phyloP scores from a whole-genome alignment of 1,139 yeast genomes.

The Kodamaea sp. region DNA sequence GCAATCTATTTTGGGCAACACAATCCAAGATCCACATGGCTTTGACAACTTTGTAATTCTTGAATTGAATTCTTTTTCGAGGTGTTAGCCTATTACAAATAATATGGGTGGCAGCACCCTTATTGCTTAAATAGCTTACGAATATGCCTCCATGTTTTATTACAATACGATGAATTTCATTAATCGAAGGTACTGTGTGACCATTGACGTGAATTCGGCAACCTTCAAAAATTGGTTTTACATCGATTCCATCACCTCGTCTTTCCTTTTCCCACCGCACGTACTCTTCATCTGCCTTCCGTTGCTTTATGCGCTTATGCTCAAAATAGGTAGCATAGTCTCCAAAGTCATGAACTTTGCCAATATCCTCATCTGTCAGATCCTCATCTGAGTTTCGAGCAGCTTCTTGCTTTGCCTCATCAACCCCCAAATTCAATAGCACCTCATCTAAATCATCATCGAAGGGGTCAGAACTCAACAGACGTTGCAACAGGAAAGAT shows the following conservation, averaged over 20 bases:
- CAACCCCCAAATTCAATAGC: slow-evolving; percentile 11
- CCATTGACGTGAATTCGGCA: slow-evolving; percentile 83
- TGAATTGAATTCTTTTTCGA: slow-evolving; percentile 64
- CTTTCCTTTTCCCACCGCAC: slow-evolving; percentile 50
- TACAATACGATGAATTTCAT: slow-evolving; percentile 69
- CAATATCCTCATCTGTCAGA: slow-evolving; percentile 21
- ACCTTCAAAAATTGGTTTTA: slow-evolving; percentile 51
- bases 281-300: slow-evolving; percentile 58
- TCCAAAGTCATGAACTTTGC: slow-evolving; percentile 57
- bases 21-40: slow-evolving; percentile 84
- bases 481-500: not conserved
- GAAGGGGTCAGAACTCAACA: slow-evolving; percentile 36
- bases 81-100: slow-evolving; percentile 80
- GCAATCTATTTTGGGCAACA: slow-evolving; percentile 43
- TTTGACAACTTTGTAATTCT: slow-evolving; percentile 69
- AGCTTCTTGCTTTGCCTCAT: slow-evolving; percentile 1
- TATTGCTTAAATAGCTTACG: slow-evolving; percentile 64
- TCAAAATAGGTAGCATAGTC: slow-evolving; percentile 69
- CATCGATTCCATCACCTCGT: slow-evolving; percentile 23
- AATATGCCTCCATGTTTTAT: slow-evolving; percentile 81
- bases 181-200: slow-evolving; percentile 74
- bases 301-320: slow-evolving; percentile 69
- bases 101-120: slow-evolving; percentile 80
- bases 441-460: slow-evolving; percentile 41
- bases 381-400: slow-evolving; percentile 4